These are phyloP conservation scores for Pichiaceae sp. DNA, from an alignment of 1,139 yeast genomes.

Conservation along the genomic window DNA sequence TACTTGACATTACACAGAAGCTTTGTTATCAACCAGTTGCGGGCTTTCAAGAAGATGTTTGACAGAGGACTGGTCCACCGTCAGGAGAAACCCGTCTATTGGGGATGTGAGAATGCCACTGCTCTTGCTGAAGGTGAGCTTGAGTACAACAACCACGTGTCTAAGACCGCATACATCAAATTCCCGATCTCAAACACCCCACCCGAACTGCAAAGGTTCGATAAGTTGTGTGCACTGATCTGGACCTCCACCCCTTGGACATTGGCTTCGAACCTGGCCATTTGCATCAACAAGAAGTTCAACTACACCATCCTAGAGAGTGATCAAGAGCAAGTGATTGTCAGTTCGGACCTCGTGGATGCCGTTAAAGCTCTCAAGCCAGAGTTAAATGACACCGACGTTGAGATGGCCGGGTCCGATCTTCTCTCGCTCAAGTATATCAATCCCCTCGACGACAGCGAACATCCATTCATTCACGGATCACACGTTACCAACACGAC, in stretches of 20 bases:
- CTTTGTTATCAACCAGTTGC: conserved; percentile 69
- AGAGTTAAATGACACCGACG: conserved; percentile 11
- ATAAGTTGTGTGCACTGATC: conserved; percentile 34
- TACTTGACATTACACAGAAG: conserved; percentile 65
- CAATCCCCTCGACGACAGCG: conserved; percentile 38
- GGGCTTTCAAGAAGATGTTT: conserved; percentile 59
- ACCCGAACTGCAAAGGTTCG: not conserved
- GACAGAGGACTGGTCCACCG: conserved; percentile 64
- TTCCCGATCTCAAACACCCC: conserved; percentile 37
- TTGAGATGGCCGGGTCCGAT: conserved; percentile 33
- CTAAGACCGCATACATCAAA: conserved; percentile 63
- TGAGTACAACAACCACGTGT: conserved; percentile 70
- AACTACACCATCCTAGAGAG: conserved; percentile 41
- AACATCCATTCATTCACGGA: conserved; percentile 64
- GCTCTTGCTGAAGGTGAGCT: conserved; percentile 96
- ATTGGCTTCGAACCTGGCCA: conserved; percentile 76
- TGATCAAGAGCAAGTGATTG: conserved; percentile 36
- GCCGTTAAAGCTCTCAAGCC: conserved; percentile 23
- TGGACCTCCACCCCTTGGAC: conserved; percentile 99
- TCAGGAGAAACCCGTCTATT: conserved; percentile 90
- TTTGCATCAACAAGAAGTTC: conserved; percentile 57
- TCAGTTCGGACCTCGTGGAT: conserved; percentile 36
- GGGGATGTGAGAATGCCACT: conserved; percentile 93
- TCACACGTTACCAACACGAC: conserved; percentile 72
- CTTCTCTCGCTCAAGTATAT: conserved; percentile 40